These are phyloP conservation scores for Euptelea pleiosperma DNA, from an alignment of 164 flowering plant genomes.

Conservation along the genomic window DNA sequence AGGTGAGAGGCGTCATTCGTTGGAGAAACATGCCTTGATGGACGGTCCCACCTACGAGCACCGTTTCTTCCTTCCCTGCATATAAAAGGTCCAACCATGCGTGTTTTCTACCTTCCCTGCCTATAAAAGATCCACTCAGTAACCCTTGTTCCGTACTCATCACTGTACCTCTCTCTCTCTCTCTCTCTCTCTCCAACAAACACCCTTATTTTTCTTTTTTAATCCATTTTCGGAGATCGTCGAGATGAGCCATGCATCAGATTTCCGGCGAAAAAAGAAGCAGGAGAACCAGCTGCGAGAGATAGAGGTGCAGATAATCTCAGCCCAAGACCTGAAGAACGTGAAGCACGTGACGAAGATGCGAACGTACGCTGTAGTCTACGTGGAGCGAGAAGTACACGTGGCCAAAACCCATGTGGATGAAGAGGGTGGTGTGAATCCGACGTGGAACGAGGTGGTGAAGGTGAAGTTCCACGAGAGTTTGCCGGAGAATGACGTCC, in stretches of 20 bases:
- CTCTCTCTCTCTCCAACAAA: too few species aligned
- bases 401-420: slow-evolving; percentile 32
- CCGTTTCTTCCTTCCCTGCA: too few species aligned
- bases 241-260: neutral
- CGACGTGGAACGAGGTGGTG: slow-evolving; percentile 41
- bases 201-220: too few species aligned
- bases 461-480: slow-evolving; percentile 26
- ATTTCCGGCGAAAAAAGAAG: neutral
- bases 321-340: slow-evolving; percentile 39
- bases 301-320: slow-evolving; percentile 38
- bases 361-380: slow-evolving; percentile 37
- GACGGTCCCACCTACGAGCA: too few species aligned
- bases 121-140: too few species aligned
- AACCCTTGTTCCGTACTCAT: too few species aligned
- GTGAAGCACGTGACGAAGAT: slow-evolving; percentile 38
- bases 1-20: too few species aligned
- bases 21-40: too few species aligned
- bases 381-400: slow-evolving; percentile 31
- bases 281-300: slow-evolving; percentile 19
- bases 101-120: too few species aligned
- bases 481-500: slow-evolving; percentile 23
- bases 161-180: too few species aligned
- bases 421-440: slow-evolving; percentile 36
- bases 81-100: too few species aligned
- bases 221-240: too few species aligned